Conservation (phyloP, 495 filamentous ascomycete species). For the Neurospora pannonica region DNA sequence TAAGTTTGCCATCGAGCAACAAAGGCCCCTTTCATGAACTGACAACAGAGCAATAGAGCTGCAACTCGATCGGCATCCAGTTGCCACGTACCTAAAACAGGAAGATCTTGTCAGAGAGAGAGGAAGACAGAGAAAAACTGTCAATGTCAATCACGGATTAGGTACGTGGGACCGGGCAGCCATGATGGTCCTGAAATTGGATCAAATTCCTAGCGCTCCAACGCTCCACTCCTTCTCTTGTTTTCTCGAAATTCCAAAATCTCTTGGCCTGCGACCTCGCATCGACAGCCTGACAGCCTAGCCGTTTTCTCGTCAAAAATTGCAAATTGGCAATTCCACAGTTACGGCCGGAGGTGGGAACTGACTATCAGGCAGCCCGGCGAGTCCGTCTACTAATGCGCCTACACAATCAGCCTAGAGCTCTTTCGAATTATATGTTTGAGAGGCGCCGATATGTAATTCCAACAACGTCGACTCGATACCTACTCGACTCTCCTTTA, state of each 20-base stretch:
- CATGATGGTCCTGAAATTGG: not conserved
- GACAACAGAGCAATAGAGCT: not conserved
- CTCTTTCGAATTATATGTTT: not conserved
- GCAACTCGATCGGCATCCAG: not conserved
- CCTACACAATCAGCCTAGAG: not conserved
- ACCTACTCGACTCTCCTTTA: not conserved
- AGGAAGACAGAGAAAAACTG: not conserved
- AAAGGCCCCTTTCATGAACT: not conserved
- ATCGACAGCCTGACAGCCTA: not conserved
- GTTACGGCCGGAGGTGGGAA: not conserved
- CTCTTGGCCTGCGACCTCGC: not conserved
- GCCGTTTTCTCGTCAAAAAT: not conserved
- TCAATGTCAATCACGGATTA: not conserved
- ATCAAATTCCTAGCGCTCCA: not conserved
- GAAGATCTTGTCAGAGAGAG: not conserved
- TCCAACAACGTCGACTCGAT: not conserved
- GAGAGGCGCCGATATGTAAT: not conserved
- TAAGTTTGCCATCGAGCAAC: not conserved
- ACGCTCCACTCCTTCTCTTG: not conserved
- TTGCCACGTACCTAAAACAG: not conserved
- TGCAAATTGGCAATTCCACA: not conserved
- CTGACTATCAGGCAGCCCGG: not conserved
- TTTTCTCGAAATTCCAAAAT: not conserved
- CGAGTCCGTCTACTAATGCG: not conserved
- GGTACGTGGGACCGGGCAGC: not conserved